Evolutionary conservation across 2,329 filamentous ascomycete genomes (phyloP).

Genomic region (Trichothecium sympodiale): DNA sequence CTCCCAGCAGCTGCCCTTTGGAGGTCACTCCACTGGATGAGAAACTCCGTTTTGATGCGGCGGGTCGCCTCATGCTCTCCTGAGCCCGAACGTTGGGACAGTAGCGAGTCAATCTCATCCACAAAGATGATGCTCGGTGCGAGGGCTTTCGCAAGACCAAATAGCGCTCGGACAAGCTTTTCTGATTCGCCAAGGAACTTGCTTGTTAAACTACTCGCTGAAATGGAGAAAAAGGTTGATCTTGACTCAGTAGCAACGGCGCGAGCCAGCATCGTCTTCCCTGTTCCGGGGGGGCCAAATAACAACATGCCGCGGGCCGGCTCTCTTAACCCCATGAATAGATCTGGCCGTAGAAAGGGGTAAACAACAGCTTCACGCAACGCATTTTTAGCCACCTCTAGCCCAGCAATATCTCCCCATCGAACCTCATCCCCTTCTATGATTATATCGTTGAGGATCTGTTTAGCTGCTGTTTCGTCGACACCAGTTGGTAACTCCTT

Average conservation of each 20-base stretch:
- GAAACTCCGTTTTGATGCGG: constrained; percentile 92
- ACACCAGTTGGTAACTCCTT: constrained; percentile 73
- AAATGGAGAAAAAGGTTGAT: constrained; percentile 95
- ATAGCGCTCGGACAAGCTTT: constrained; percentile 88
- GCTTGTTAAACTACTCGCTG: constrained; percentile 83
- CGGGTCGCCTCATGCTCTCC: constrained; percentile 89
- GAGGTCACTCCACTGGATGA: constrained; percentile 94
- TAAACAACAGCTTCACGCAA: constrained; percentile 95
- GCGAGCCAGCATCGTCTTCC: constrained; percentile 94
- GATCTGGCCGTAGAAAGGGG: constrained; percentile 84
- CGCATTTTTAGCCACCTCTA: constrained; percentile 83
- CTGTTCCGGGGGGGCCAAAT: constrained; percentile 94
- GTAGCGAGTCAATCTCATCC: constrained; percentile 90
- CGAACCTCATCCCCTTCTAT: constrained; percentile 89
- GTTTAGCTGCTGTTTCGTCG: constrained; percentile 71
- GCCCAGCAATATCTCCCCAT: constrained; percentile 86
- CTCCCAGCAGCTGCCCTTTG: constrained; percentile 84
- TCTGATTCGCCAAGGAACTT: constrained; percentile 96
- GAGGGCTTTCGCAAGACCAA: constrained; percentile 76
- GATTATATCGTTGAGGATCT: constrained; percentile 93
- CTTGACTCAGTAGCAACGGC: constrained; percentile 90
- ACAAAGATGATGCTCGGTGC: constrained; percentile 97
- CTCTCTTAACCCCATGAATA: constrained; percentile 92
- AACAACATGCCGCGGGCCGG: constrained; percentile 90
- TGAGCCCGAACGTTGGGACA: constrained; percentile 72